Conservation (phyloP, 2,329 filamentous ascomycete species). For the Elsinoe arachidis region DNA sequence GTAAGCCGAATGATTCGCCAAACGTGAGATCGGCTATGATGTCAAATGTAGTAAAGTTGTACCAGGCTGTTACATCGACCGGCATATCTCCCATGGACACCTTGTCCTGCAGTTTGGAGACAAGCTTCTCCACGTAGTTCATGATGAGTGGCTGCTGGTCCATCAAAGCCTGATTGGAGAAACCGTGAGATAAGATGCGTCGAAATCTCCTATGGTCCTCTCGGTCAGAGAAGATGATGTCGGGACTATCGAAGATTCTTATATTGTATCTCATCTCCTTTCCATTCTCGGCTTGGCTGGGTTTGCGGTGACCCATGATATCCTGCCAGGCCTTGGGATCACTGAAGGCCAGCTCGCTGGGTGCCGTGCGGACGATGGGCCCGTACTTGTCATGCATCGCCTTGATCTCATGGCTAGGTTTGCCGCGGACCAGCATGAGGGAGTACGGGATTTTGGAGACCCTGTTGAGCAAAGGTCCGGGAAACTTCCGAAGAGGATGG, state of each 20-base stretch:
- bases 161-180: background rate
- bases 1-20: slow-evolving; percentile 23
- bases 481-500: background rate
- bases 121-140: slow-evolving; percentile 21
- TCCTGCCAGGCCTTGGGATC: slow-evolving; percentile 19
- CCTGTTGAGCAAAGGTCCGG: background rate
- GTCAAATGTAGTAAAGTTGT: slow-evolving; percentile 25
- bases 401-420: background rate
- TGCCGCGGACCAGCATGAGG: slow-evolving; percentile 7
- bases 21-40: slow-evolving; percentile 26
- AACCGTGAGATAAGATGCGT: slow-evolving; percentile 3
- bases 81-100: slow-evolving; percentile 13
- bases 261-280: background rate
- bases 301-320: slow-evolving; percentile 23
- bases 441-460: slow-evolving; percentile 7
- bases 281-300: background rate
- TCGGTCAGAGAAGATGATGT: background rate
- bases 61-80: slow-evolving; percentile 25
- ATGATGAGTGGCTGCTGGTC: slow-evolving; percentile 25
- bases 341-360: slow-evolving; percentile 33
- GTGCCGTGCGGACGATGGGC: slow-evolving; percentile 39
- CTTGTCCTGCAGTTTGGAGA: slow-evolving; percentile 19
- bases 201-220: slow-evolving; percentile 7
- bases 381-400: slow-evolving; percentile 36
- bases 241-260: background rate